Evolutionary conservation across 2,329 filamentous ascomycete species (phyloP), one percentile per base, ranked within the genome.

Genomic region (Diaporthe humulicola): DNA sequence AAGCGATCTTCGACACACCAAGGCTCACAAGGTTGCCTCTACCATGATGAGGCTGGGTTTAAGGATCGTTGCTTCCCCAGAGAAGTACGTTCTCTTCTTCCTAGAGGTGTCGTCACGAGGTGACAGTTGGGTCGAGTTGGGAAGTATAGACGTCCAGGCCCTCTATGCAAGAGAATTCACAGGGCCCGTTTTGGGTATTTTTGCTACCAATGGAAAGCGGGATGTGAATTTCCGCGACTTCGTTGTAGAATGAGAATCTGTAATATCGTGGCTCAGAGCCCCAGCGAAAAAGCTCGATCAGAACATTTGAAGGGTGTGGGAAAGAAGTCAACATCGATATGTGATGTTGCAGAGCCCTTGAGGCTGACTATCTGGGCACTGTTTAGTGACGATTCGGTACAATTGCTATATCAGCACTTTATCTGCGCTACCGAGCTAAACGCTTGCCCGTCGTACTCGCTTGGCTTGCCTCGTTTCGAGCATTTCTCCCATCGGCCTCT

Each of bases 91-190:
- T 9, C 45, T 64, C 38, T 64, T 30, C 38, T 64, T 7, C 28
- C 58, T 17, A 22, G 58, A 64, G 14, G 58, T 7, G 22, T 30
- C 22, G n/a, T 15, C n/a, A 3, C 1, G 2, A 1, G 56, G 6
- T 33, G 28, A 9, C 56, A 42, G 0, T 45, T 64, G 58, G 58
- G 38, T 28, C 17, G 36, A 64, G 25, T 4, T 64, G 8, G 58
- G 58, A 45, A 19, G 38, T 45, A 4, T 64, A 64, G 58, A 64
- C 25, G 38, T 45, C 58, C 38, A 64, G 38, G 8, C n/a, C 15
- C 38, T 64, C 25, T 17, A 64, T 12, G 58, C 58, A 8, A 64
- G 58, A 30, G 58, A 64, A 25, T 64, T 64, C 19, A 64, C 58
- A 19, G 58, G 58, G 4, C 58, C 58, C 9, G 30, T 64, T 1